phyloP scores from a whole-genome alignment of 1,284 basidiomycete species.

The Microbotryomycetes sp. region DNA sequence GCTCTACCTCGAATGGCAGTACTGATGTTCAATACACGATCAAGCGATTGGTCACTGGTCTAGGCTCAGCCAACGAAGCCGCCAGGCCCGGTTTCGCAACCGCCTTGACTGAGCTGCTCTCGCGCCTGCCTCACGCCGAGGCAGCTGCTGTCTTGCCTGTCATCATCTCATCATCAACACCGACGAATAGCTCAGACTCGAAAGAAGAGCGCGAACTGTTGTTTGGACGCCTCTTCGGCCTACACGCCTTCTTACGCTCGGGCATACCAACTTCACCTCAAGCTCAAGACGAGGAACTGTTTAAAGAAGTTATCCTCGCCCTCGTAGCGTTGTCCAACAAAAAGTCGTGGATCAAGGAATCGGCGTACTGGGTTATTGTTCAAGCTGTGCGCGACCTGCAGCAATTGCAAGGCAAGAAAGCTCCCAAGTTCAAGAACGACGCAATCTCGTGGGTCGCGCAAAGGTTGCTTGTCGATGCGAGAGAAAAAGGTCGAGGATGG shows the following conservation, averaged over 20 bases:
- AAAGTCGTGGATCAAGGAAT: slow-evolving; percentile 88
- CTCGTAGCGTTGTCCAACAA: slow-evolving; percentile 57
- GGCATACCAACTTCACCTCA: slow-evolving; percentile 58
- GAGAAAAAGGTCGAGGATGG: slow-evolving; percentile 49
- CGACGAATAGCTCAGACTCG: slow-evolving; percentile 14
- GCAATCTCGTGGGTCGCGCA: slow-evolving; percentile 54
- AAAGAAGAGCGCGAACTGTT: slow-evolving; percentile 80
- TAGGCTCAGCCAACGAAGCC: slow-evolving; percentile 86
- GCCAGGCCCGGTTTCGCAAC: slow-evolving; percentile 92
- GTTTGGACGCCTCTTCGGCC: slow-evolving; percentile 87
- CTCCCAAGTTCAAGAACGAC: slow-evolving; percentile 59
- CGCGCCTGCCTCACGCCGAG: slow-evolving; percentile 69
- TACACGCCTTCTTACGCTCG: slow-evolving; percentile 74
- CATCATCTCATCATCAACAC: slow-evolving; percentile 51
- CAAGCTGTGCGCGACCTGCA: slow-evolving; percentile 59
- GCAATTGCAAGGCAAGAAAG: slow-evolving; percentile 44
- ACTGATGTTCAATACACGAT: slow-evolving; percentile 86
- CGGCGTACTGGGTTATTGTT: slow-evolving; percentile 76
- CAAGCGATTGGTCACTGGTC: slow-evolving; percentile 71
- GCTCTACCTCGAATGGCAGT: slow-evolving; percentile 16
- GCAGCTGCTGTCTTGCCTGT: slow-evolving; percentile 68
- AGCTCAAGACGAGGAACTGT: slow-evolving; percentile 56
- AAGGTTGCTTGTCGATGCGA: slow-evolving; percentile 48
- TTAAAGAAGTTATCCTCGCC: slow-evolving; percentile 58
- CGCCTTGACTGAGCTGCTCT: slow-evolving; percentile 83